These are phyloP conservation scores for Xenoacremonium recifei DNA, from an alignment of 2,329 filamentous ascomycete genomes.

Conservation along the genomic window DNA sequence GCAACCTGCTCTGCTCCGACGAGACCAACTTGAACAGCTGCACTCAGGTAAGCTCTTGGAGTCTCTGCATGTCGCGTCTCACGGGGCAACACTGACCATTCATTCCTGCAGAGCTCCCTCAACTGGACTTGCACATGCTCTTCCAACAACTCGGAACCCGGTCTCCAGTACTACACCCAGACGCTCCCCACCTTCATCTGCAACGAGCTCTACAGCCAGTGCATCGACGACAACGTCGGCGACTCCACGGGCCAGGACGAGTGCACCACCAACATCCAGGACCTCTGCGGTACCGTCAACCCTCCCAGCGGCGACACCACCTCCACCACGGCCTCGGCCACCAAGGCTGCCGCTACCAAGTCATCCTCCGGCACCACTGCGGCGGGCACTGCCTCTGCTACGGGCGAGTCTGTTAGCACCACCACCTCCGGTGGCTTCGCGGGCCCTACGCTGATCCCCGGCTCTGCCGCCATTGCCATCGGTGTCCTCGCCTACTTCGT, in stretches of 20 bases:
- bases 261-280: conserved; percentile 47
- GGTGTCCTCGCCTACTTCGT: conserved; percentile 53
- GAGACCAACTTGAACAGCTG: conserved; percentile 43
- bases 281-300: conserved; percentile 41
- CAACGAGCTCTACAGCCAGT: conserved; percentile 45
- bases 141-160: conserved; percentile 46
- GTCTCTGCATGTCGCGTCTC: neutral
- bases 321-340: conserved; percentile 25
- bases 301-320: conserved; percentile 32
- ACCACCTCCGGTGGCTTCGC: conserved; percentile 35
- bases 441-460: conserved; percentile 42
- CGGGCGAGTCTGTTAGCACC: conserved; percentile 28
- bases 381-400: conserved; percentile 23
- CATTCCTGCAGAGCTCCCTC: conserved; percentile 37
- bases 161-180: conserved; percentile 52
- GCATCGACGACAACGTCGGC: conserved; percentile 42
- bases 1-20: conserved; percentile 45
- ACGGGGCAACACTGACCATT: conserved; percentile 7
- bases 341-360: conserved; percentile 17
- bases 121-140: conserved; percentile 49
- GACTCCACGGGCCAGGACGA: conserved; percentile 42
- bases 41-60: conserved; percentile 39
- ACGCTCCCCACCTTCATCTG: conserved; percentile 55
- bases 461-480: conserved; percentile 46
- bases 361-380: conserved; percentile 25